phyloP scores from a whole-genome alignment of 2,329 filamentous ascomycete genomes.

The Fusarium citri region DNA sequence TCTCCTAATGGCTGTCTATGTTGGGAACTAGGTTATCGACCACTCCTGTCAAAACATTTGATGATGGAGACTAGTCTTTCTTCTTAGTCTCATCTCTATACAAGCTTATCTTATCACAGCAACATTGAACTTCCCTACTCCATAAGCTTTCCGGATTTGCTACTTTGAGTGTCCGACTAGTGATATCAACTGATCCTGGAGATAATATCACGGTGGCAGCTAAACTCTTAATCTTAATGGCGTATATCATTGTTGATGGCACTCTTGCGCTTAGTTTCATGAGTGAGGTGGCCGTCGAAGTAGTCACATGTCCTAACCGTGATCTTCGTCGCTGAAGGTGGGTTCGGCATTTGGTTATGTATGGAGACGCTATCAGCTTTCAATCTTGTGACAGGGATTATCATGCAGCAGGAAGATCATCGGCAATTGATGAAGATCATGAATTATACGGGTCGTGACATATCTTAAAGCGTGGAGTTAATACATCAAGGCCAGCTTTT shows the following conservation, averaged over 20 bases:
- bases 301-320: background rate
- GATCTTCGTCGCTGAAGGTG: background rate
- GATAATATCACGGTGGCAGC: background rate
- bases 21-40: conserved; percentile 7
- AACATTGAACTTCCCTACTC: background rate
- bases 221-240: background rate
- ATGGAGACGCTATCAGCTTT: background rate
- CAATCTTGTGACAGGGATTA: conserved; percentile 1
- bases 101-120: too few relatives aligned
- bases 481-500: background rate
- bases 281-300: background rate
- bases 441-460: background rate
- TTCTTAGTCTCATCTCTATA: background rate
- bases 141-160: background rate
- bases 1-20: conserved; percentile 43
- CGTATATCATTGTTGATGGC: background rate
- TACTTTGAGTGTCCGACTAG: background rate
- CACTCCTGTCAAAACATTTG: too few relatives aligned
- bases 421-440: conserved; percentile 2
- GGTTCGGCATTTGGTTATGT: background rate
- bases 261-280: background rate
- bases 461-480: background rate
- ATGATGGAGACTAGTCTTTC: background rate
- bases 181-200: background rate
- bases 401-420: conserved; percentile 19